Base-by-base conservation (phyloP, 805 yeast species). In the Cyberlindnera misumaiensis region DNA sequence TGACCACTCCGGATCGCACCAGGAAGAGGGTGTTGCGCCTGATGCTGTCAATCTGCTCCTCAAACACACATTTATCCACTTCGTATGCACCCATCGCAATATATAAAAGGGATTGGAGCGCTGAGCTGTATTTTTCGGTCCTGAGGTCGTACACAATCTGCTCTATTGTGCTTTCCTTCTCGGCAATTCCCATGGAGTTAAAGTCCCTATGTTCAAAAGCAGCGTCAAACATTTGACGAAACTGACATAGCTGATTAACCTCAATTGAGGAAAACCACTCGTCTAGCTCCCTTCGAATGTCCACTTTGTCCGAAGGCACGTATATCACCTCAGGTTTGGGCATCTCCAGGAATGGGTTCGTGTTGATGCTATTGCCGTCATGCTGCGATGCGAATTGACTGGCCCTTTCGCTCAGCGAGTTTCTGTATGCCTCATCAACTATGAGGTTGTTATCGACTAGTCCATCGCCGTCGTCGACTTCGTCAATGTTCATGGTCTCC, bases 241-340 rank as follows among this genome's bases (percentile, higher is more conserved):
- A 38, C 1, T 16, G 12, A 1, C 20, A n/a, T 4, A 53, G 32
- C 17, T 45, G 41, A 2, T 7, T 12, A 31, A 47, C 33, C 30
- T 65, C 70, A 4, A 56, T 46, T 2, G 51, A 30, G 3, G 63
- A 49, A 45, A 70, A 73, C 78, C 78, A 73, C 28, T 69, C 67
- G 9, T 65, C 62, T 12, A 73, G 35, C 44, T 77, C 83, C 1
- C 55, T 54, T 11, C 44, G 42, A 13, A 73, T 52, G 2, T 52
- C 41, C 11, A 63, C 59, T 1, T 52, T 48, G 35, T 72, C 75
- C 4, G 53, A 34, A 41, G 63, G 65, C 4, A 58, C 51, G 58
- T 72, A 79, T 5, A 65, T 58, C 5, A 77, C 52, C 20, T 62
- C 64, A 0, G 79, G 75, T 38, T 57, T 60, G 12, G 65, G 53